Base-by-base conservation (phyloP, 306 rosid species). In the Spatholobus suberectus region DNA sequence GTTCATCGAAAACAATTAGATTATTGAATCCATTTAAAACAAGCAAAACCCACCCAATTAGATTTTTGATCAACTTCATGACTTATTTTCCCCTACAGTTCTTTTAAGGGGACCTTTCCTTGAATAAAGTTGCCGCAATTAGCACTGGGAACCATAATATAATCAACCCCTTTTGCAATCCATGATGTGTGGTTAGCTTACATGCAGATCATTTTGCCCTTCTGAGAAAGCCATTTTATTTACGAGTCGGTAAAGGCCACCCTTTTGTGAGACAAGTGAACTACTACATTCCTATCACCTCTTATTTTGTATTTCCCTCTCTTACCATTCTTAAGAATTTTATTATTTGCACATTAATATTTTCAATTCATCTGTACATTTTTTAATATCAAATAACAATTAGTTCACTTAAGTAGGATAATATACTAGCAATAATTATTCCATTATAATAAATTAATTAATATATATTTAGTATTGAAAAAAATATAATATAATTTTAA, bases 81-180 rank as follows among this genome's bases (percentile, higher is more conserved):
- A n/a, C n/a, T n/a, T n/a, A n/a, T n/a, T n/a, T n/a, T n/a, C n/a
- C n/a, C n/a, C n/a, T n/a, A 76, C 72, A 59, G 21, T 20, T 75
- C 9, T 61, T 46, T 18, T 9, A 8, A 41, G 47, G 73, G 35
- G 70, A 59, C 70, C 12, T 15, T 41, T 77, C 18, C 23, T 77
- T 14, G 5, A 37, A 15, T 32, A 79, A 37, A 67, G 57, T 76
- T 67, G 68, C 67, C 37, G 41, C 75, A 52, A 8, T n/a, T n/a
- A n/a, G 2, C 55, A 11, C 24, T 40, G 34, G 75, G 35, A 79
- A 70, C 34, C 70, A 52, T 26, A 8, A 44, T 52, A 40, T n/a
- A 41, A 58, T 69, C 12, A n/a, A 11, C n/a, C 23, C 40, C 3
- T 70, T 67, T 2, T 26, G 24, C 18, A 47, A 47, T 40, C 44